phyloP scores from a whole-genome alignment of 2,329 filamentous ascomycete genomes.

The Alternaria ventricosa region DNA sequence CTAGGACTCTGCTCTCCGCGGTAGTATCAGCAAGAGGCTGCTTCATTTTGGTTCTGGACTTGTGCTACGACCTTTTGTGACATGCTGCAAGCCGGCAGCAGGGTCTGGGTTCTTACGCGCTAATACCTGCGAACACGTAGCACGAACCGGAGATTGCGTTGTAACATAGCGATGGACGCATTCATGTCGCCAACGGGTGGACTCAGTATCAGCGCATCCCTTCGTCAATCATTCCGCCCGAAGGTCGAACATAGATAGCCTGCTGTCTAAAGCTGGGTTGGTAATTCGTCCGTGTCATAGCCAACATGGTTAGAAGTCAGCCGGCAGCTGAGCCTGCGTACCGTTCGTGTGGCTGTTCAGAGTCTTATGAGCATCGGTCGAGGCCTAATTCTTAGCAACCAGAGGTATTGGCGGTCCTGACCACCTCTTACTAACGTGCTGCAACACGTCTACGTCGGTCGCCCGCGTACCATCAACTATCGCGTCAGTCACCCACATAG shows the following conservation, averaged over 20 bases:
- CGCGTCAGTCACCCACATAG: neutral
- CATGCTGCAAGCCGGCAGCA: neutral
- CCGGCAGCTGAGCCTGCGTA: conserved; percentile 1
- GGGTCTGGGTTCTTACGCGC: neutral
- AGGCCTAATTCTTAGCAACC: conserved; percentile 14
- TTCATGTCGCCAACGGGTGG: neutral
- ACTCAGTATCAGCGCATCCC: neutral
- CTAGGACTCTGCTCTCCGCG: neutral
- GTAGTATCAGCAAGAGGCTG: neutral
- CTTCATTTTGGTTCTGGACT: neutral
- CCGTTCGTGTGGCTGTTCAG: neutral
- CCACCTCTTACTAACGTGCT: conserved; percentile 7
- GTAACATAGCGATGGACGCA: conserved; percentile 9
- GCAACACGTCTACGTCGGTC: neutral
- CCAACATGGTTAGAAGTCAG: neutral
- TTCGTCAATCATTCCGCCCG: neutral
- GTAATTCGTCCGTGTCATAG: conserved; percentile 8
- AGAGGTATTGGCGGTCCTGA: conserved; percentile 1
- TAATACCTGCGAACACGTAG: conserved; percentile 2
- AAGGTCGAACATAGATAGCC: neutral
- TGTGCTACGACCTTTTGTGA: neutral
- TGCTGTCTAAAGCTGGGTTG: conserved; percentile 1
- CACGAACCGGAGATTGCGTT: conserved; percentile 14
- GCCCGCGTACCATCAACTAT: neutral
- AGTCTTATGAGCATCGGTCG: conserved; percentile 11